phyloP scores from a whole-genome alignment of 2,329 filamentous ascomycete genomes.

The Botrytis fragariae region DNA sequence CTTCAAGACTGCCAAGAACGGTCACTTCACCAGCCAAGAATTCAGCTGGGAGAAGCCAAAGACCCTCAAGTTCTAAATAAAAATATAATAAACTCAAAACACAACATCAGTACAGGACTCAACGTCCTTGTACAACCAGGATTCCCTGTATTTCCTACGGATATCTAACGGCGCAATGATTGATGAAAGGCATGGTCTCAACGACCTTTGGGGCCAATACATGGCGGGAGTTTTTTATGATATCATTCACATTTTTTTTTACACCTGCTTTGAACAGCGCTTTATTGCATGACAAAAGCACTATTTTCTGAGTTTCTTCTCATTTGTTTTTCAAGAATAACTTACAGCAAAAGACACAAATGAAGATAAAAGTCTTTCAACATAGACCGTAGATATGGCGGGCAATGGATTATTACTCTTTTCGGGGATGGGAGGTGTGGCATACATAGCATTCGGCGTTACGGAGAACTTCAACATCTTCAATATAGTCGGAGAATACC shows the following conservation, averaged over 20 bases:
- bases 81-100: conserved; percentile 23
- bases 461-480: conserved; percentile 42
- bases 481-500: conserved; percentile 31
- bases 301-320: not conserved
- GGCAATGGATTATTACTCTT: conserved; percentile 12
- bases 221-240: conserved; percentile 30
- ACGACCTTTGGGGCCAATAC: conserved; percentile 35
- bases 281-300: conserved; percentile 10
- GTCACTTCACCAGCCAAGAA: conserved; percentile 97
- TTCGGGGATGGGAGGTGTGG: conserved; percentile 27
- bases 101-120: conserved; percentile 36
- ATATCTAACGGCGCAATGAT: conserved; percentile 39
- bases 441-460: conserved; percentile 39
- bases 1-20: conserved; percentile 98
- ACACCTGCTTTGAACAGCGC: conserved; percentile 24
- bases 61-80: conserved; percentile 79
- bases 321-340: conserved; percentile 10
- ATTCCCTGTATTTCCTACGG: conserved; percentile 33
- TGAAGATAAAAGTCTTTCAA: conserved; percentile 41
- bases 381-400: conserved; percentile 40
- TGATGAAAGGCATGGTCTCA: conserved; percentile 39
- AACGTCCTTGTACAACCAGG: conserved; percentile 35
- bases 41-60: conserved; percentile 99
- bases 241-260: conserved; percentile 22
- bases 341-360: conserved; percentile 17